Evolutionary conservation across 2,329 filamentous ascomycete genomes (phyloP), one percentile per base, ranked within the genome.

Genomic region (Clarireedia monteithiana): DNA sequence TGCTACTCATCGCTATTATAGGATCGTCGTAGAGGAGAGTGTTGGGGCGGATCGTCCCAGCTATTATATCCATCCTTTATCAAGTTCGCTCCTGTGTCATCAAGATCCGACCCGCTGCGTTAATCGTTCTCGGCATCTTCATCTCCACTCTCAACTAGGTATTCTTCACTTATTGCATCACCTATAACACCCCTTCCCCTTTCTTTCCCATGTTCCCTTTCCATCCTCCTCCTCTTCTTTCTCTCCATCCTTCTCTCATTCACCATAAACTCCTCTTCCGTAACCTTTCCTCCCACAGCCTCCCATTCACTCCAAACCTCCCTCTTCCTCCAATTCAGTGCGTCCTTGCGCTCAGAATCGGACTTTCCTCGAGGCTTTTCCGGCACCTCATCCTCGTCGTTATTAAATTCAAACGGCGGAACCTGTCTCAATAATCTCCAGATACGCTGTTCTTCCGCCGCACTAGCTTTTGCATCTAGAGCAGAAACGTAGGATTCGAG

Each of bases 281-380:
- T 26, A 7, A 68, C 58, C 17, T 60, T 63, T 10, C 26, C 53
- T 14, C 61, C 59, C 42, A 65, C 51, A 5, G 48, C 57, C 57
- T 70, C 68, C 68, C 68, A 70, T 15, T 60, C 52, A 60, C 63
- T 68, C 57, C 64, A 62, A 54, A 62, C 67, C 27, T 66, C 46
- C 50, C 57, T 56, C 3, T 60, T 57, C 26, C 67, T 67, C 68
- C 68, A 70, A 54, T 62, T 56, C 17, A 46, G 49, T 7, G 53
- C 40, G 58, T 48, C 30, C 12, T 24, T 34, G 17, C 44, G 23
- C 9, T 34, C 30, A 34, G 2, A 34, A 34, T 34, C 30, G 30
- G 10, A 3, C 5, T 49, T 48, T 5, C 15, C 30, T 4, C 24
- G 54, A 6, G 60, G 60, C 1, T 45, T n/a, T 15, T 57, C 44